Conservation (phyloP, 106 monocot species). For the Allium fistulosum region DNA sequence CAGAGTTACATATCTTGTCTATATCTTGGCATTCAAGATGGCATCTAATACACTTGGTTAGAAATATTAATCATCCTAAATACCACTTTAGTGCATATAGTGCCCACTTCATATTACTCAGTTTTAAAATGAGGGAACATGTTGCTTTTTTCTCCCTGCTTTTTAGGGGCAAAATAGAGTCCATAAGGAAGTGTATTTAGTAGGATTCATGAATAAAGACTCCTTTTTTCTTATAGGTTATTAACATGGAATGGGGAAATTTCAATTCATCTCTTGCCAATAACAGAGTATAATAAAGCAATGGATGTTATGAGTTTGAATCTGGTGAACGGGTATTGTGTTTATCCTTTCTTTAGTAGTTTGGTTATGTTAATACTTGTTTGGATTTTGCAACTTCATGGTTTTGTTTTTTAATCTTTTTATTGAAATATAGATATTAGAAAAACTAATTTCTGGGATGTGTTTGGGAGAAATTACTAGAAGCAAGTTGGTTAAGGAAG, state of each 20-base stretch:
- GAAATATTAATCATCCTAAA: no score
- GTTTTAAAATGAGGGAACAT: no score
- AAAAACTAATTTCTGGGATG: conserved; percentile 90
- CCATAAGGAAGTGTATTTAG: no score
- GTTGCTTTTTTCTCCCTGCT: no score
- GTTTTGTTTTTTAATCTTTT: not conserved
- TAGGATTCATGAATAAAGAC: no score
- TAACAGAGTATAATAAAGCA: conserved; percentile 64
- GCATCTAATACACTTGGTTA: no score
- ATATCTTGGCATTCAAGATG: no score
- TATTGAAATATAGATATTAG: conserved; percentile 55
- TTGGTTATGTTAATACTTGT: conserved; percentile 15
- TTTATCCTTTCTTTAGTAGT: conserved; percentile 4
- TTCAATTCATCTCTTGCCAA: conserved; percentile 78
- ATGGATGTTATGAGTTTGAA: conserved; percentile 83
- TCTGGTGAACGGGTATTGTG: conserved; percentile 72
- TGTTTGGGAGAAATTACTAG: conserved; percentile 91
- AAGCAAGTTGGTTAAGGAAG: conserved; percentile 75
- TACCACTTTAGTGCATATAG: no score
- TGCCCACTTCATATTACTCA: no score
- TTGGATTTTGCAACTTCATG: conserved; percentile 7
- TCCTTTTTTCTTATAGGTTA: conserved; percentile 42
- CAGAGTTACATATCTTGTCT: no score
- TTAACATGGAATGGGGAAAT: conserved; percentile 99
- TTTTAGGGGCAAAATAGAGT: no score